Evolutionary conservation across 208 protist genomes (phyloP).

Genomic region (Leishmania amazonensis): DNA sequence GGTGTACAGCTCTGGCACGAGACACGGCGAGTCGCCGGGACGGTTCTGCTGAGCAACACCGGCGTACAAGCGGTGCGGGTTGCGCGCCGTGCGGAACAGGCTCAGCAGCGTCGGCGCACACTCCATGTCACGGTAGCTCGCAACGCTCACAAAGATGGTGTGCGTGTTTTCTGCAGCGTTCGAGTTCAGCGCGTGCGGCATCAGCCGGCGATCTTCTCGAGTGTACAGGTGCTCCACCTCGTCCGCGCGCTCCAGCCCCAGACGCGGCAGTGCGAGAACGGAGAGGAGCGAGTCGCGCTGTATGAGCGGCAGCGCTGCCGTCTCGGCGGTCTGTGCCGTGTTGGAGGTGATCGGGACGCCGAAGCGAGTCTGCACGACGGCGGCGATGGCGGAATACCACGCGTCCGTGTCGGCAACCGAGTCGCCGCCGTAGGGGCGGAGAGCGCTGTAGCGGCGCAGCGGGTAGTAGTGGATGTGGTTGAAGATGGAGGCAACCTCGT

Average conservation of each 20-base stretch:
- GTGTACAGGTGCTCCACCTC: slow-evolving; percentile 23
- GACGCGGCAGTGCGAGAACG: slow-evolving; percentile 13
- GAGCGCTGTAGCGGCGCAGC: slow-evolving; percentile 42
- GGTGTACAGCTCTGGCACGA: slow-evolving; percentile 38
- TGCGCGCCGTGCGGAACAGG: slow-evolving; percentile 64
- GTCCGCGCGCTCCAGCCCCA: slow-evolving; percentile 3
- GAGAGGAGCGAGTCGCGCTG: slow-evolving; percentile 18
- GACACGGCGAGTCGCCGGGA: slow-evolving; percentile 45
- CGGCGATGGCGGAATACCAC: slow-evolving; percentile 55
- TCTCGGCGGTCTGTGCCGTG: not conserved
- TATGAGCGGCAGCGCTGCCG: slow-evolving; percentile 1
- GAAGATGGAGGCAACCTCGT: slow-evolving; percentile 35
- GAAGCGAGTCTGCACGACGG: slow-evolving; percentile 31
- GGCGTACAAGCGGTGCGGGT: slow-evolving; percentile 70
- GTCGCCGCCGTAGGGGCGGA: slow-evolving; percentile 38
- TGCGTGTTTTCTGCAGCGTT: slow-evolving; percentile 14
- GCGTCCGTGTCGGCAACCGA: slow-evolving; percentile 30
- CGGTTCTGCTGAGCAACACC: slow-evolving; percentile 87
- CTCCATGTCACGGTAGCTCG: slow-evolving; percentile 88
- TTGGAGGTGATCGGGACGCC: slow-evolving; percentile 3
- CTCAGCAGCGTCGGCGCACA: slow-evolving; percentile 78
- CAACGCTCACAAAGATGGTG: slow-evolving; percentile 91
- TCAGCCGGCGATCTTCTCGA: slow-evolving; percentile 12
- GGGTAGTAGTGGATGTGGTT: slow-evolving; percentile 66
- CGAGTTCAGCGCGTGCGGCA: slow-evolving; percentile 14